Conservation (phyloP, 2,329 filamentous ascomycete genomes). For the Venturia asperata region DNA sequence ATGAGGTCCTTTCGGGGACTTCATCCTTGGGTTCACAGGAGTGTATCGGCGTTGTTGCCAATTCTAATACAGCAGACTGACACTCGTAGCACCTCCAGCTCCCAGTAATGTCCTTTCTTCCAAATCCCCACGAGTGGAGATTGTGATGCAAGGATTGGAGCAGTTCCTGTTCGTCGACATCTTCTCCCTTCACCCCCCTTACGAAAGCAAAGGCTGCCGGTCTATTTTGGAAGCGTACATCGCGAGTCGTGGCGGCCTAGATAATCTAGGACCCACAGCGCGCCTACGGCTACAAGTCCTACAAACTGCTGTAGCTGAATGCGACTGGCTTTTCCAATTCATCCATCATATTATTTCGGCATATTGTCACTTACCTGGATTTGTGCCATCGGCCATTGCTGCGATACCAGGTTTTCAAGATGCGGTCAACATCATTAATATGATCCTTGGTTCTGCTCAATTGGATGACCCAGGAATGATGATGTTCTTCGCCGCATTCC, state of each 20-base stretch:
- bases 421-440: constrained; percentile 28
- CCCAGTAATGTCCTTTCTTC: not conserved
- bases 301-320: not conserved
- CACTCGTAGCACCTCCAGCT: not conserved
- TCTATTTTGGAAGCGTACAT: not conserved
- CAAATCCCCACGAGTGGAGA: not conserved
- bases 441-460: constrained; percentile 32
- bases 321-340: constrained; percentile 14
- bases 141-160: not conserved
- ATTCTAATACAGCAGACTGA: not conserved
- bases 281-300: not conserved
- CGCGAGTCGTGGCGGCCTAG: not conserved
- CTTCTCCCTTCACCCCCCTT: not conserved
- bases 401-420: not conserved
- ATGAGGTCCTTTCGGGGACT: not conserved
- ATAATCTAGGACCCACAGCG: not conserved
- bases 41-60: not conserved
- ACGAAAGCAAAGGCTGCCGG: not conserved
- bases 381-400: constrained; percentile 23
- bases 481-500: constrained; percentile 13
- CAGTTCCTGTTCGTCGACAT: not conserved
- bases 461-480: constrained; percentile 5
- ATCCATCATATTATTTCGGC: constrained; percentile 19
- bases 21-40: not conserved
- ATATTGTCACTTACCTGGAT: constrained; percentile 23